phyloP scores from a whole-genome alignment of 225 moss, liverwort and hornwort species.

The Anthoceros angustus region DNA sequence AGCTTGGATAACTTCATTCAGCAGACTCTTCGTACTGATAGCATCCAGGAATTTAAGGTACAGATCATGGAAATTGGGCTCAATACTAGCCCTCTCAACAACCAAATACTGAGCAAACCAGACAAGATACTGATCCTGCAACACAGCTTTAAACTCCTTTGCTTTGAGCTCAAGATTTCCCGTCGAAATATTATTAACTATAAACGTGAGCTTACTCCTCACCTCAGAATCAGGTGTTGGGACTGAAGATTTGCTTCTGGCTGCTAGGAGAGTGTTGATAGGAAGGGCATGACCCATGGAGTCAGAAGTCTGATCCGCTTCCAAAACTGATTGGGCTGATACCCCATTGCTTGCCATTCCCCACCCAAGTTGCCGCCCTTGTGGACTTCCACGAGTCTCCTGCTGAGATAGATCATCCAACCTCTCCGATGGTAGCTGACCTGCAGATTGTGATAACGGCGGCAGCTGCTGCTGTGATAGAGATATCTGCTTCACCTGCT shows the following conservation, averaged over 20 bases:
- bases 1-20: slow-evolving; percentile 81
- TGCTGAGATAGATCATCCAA: too few species aligned
- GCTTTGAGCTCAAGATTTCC: slow-evolving; percentile 88
- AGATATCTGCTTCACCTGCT: too few species aligned
- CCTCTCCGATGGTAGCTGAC: too few species aligned
- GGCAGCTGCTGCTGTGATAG: too few species aligned
- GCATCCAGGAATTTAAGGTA: slow-evolving; percentile 91
- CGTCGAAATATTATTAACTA: slow-evolving; percentile 95
- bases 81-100: slow-evolving; percentile 99
- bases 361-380: not conserved
- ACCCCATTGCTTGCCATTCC: not conserved
- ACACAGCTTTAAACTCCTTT: slow-evolving; percentile 74
- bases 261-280: not conserved
- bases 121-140: slow-evolving; percentile 60
- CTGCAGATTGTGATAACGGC: too few species aligned
- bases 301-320: not conserved
- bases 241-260: not conserved
- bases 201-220: slow-evolving; percentile 86
- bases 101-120: slow-evolving; percentile 99
- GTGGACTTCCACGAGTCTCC: too few species aligned
- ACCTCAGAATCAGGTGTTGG: slow-evolving; percentile 69
- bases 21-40: slow-evolving; percentile 60
- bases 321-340: not conserved
- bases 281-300: not conserved
- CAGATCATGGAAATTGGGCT: slow-evolving; percentile 95